Conservation (phyloP, 2,329 filamentous ascomycete genomes). For the Daldinia eschscholtzii region DNA sequence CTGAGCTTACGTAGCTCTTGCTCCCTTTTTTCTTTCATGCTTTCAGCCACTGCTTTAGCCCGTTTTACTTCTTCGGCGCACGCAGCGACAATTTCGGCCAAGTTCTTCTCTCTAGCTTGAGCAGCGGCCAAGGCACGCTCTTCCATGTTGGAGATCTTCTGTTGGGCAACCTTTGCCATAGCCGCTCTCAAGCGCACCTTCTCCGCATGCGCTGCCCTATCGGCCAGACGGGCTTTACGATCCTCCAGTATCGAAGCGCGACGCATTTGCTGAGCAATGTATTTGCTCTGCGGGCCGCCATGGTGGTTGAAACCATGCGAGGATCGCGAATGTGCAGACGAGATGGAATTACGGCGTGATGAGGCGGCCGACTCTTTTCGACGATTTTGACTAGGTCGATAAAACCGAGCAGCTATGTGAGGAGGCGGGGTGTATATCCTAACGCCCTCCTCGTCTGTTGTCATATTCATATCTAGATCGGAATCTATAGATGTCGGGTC, state of each 20-base stretch:
- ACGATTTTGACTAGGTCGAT: slow-evolving; percentile 73
- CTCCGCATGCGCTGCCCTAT: slow-evolving; percentile 84
- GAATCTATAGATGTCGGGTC: slow-evolving; percentile 49
- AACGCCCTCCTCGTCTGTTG: slow-evolving; percentile 53
- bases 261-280: slow-evolving; percentile 82
- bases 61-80: slow-evolving; percentile 87
- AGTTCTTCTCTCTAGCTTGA: slow-evolving; percentile 81
- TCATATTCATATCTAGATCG: slow-evolving; percentile 51
- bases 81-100: slow-evolving; percentile 83
- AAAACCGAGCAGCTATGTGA: slow-evolving; percentile 83
- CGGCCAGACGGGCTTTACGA: slow-evolving; percentile 82
- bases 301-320: slow-evolving; percentile 70
- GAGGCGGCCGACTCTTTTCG: slow-evolving; percentile 82
- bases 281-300: slow-evolving; percentile 76
- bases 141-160: slow-evolving; percentile 75
- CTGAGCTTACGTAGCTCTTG: slow-evolving; percentile 77
- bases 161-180: slow-evolving; percentile 76
- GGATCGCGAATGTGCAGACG: slow-evolving; percentile 78
- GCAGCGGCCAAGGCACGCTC: slow-evolving; percentile 83
- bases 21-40: slow-evolving; percentile 83
- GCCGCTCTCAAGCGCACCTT: slow-evolving; percentile 84
- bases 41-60: slow-evolving; percentile 85
- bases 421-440: slow-evolving; percentile 74
- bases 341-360: slow-evolving; percentile 83
- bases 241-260: slow-evolving; percentile 85